Conservation (phyloP, 2,329 filamentous ascomycete genomes). For the Zasmidium angulare region DNA sequence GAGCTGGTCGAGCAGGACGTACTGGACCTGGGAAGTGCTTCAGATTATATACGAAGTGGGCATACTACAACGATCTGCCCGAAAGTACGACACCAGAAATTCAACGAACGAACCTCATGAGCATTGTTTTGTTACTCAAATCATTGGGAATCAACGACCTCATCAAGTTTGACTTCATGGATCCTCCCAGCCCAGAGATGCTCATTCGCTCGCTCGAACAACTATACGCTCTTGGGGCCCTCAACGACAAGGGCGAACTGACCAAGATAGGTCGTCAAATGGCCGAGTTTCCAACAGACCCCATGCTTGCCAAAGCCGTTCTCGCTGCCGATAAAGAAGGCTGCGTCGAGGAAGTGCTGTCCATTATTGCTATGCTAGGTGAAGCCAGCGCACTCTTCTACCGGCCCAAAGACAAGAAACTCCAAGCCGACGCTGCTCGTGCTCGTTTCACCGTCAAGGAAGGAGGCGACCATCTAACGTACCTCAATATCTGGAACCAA, state of each 20-base stretch:
- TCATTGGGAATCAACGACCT: slow-evolving; percentile 89
- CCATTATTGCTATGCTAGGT: slow-evolving; percentile 89
- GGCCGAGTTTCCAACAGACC: slow-evolving; percentile 91
- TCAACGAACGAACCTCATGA: slow-evolving; percentile 81
- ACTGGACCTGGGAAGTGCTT: slow-evolving; percentile 92
- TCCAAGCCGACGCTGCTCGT: slow-evolving; percentile 88
- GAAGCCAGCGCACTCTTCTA: slow-evolving; percentile 90
- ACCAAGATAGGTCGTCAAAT: slow-evolving; percentile 91
- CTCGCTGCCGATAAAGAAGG: slow-evolving; percentile 84
- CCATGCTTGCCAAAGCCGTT: slow-evolving; percentile 86
- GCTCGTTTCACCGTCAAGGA: slow-evolving; percentile 86
- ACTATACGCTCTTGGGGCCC: slow-evolving; percentile 82
- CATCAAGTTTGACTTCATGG: slow-evolving; percentile 94
- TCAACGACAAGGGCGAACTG: slow-evolving; percentile 84
- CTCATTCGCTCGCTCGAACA: slow-evolving; percentile 87
- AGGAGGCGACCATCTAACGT: slow-evolving; percentile 83
- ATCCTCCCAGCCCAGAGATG: slow-evolving; percentile 84
- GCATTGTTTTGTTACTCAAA: slow-evolving; percentile 81
- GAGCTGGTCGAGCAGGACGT: slow-evolving; percentile 88
- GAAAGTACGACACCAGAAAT: slow-evolving; percentile 92
- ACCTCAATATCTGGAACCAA: slow-evolving; percentile 92
- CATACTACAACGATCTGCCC: slow-evolving; percentile 84
- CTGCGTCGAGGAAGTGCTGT: slow-evolving; percentile 91
- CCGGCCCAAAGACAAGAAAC: slow-evolving; percentile 94
- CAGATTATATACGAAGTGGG: slow-evolving; percentile 87